Base-by-base conservation (phyloP, 2,329 filamentous ascomycete genomes). In the Sordariomycetes sp. region DNA sequence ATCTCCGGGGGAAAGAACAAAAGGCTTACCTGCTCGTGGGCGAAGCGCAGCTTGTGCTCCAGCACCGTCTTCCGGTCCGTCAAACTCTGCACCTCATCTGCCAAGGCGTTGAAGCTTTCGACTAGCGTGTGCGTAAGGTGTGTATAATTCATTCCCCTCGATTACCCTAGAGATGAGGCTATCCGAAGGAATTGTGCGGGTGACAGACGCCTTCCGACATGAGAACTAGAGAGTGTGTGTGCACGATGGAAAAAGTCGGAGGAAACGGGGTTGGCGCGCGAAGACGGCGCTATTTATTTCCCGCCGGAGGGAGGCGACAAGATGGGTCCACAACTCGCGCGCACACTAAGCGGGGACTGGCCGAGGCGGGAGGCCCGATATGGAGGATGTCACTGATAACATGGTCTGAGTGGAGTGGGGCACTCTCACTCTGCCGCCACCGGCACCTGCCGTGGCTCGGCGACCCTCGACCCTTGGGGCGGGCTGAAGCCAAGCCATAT, bases 41-140 rank as follows among this genome's bases (percentile, higher is more conserved):
- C 82, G 70, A 81, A 85, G 56, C 80, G 76, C 62, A 85, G 73
- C 69, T 86, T 86, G 69, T 85, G 80, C 70, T 85, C 81, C 59
- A 86, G 71, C 57, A 85, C 78, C 32, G 79, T 83, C 65, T 85
- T 84, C 62, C 79, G 77, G 66, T 85, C 82, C 62, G 78, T 78
- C 66, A 86, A 67, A 57, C 73, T 75, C 70, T 86, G 82, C 50
- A 85, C 81, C 70, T 86, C 78, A 69, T 84, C 78, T 63, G 82
- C 82, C 58, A 86, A 74, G 57, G 81, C 74, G 68, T 78, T 80
- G 72, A 86, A 85, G 62, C 81, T 83, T 72, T 83, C 79, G 62
- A 81, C 75, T 67, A 86, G 72, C 63, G 76, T 81, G 70, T 79
- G 76, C 15, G 77, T 78, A 61, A 57, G 56, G 36, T 57, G 56